These are phyloP conservation scores for Scheffersomyces segobiensis DNA, from an alignment of 1,139 yeast species.

Conservation along the genomic window DNA sequence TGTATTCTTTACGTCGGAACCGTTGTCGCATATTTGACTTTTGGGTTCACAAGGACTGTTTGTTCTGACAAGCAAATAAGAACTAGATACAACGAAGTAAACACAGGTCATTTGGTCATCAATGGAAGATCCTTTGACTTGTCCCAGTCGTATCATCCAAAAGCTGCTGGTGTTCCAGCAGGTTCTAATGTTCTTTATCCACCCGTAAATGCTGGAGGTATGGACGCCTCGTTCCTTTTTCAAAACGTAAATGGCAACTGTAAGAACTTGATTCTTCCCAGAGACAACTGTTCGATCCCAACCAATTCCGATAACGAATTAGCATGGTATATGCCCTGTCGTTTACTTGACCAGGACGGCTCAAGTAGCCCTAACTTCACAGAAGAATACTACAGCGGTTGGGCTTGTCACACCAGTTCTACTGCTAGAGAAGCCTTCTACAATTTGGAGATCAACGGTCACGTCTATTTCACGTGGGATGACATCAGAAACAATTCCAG, in stretches of 20 bases:
- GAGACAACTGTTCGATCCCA: slow-evolving; percentile 71
- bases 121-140: slow-evolving; percentile 82
- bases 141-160: slow-evolving; percentile 72
- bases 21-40: slow-evolving; percentile 80
- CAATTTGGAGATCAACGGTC: slow-evolving; percentile 60
- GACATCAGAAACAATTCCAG: slow-evolving; percentile 71
- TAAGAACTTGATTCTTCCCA: slow-evolving; percentile 75
- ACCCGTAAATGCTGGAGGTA: slow-evolving; percentile 85
- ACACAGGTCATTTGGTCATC: slow-evolving; percentile 63
- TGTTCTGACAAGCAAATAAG: slow-evolving; percentile 55
- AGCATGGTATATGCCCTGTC: slow-evolving; percentile 98
- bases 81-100: slow-evolving; percentile 58
- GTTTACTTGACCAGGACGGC: slow-evolving; percentile 68
- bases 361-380: slow-evolving; percentile 64
- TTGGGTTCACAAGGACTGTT: slow-evolving; percentile 87
- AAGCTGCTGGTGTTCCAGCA: slow-evolving; percentile 70
- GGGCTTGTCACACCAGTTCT: slow-evolving; percentile 86
- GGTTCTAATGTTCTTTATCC: slow-evolving; percentile 77
- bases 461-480: slow-evolving; percentile 89
- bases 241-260: slow-evolving; percentile 97
- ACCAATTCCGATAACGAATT: slow-evolving; percentile 56
- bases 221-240: slow-evolving; percentile 83
- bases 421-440: slow-evolving; percentile 71
- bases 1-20: slow-evolving; percentile 75
- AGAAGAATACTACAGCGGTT: slow-evolving; percentile 67